Evolutionary conservation across 1,284 basidiomycete species (phyloP), one percentile per base, ranked within the genome.

Genomic region (Vanrija humicola): DNA sequence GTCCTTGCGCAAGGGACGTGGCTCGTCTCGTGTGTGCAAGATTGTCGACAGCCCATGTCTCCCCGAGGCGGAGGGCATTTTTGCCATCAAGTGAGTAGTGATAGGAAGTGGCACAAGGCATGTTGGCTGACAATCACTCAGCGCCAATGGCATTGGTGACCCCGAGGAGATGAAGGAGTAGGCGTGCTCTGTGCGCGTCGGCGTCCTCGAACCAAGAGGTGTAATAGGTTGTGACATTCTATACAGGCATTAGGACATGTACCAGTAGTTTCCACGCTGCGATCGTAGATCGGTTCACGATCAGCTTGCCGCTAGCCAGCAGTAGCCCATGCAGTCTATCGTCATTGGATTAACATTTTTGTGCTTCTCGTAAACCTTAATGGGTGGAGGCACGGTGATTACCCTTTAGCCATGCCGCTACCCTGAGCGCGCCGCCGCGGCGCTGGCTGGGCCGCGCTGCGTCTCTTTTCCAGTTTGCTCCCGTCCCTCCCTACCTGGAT

Each of bases 21-120:
- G 89, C 9, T 88, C 90, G 58, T 94, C 90, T 50, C 88, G 96
- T 63, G 87, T 92, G 46, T 96, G 93, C 78, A 95, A 94, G 77
- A 95, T 98, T 62, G 95, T 96, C 61, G 96, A 98, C 78, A 97
- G 93, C 7, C 96, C 96, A 0, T 98, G 94, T 77, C 81, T 99
- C 43, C 96, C 96, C 6, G 96, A 99, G 76, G 91, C 90, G 56
- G 95, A 98, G 73, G 92, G 89, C 3, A 88, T 90, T 61, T 98
- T 98, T 74, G 89, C 92, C 28, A 98, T 99, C 75, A 85, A 90
- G 77, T 77, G 64, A 58, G 76, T 72, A 28, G 6, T 19, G 7
- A 12, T 28, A 15, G 14, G 34, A 9, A 23, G 21, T n/a, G 43
- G 18, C 34, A 23, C 8, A 10, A 16, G 28, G 28, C 28, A 12